Percentiles rank a stretch among this genome's conserved stretches.
Evolutionary conservation across 164 flowering plant species (phyloP).

Genomic region (Vitis amurensis): DNA sequence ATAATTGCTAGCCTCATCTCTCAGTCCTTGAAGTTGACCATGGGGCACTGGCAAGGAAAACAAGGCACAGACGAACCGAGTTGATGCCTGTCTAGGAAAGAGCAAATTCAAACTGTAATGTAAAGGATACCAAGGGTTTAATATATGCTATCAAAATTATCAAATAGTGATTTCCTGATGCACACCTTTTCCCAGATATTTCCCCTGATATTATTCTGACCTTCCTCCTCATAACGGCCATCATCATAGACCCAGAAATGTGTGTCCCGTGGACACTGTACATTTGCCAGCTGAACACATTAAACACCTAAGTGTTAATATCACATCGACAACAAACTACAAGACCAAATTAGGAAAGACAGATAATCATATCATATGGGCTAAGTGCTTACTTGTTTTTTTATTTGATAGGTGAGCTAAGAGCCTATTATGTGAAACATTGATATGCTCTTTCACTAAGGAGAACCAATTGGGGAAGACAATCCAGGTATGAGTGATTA

Average conservation of each 20-base stretch:
- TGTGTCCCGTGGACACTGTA: conserved; percentile 96
- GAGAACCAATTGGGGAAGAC: neutral
- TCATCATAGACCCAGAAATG: conserved; percentile 99
- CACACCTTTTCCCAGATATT: conserved; percentile 96
- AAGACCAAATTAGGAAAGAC: neutral
- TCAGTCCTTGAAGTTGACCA: conserved; percentile 51
- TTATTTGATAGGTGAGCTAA: neutral
- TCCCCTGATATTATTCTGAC: conserved; percentile 92
- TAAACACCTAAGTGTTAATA: neutral
- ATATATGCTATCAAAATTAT: neutral
- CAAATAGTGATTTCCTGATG: neutral
- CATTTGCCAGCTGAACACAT: conserved; percentile 73
- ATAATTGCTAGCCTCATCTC: conserved; percentile 62
- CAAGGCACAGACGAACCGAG: conserved; percentile 65
- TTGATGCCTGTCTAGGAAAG: conserved; percentile 64
- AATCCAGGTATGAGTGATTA: neutral
- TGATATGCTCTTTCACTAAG: neutral
- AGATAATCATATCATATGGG: too few species aligned
- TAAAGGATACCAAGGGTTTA: neutral
- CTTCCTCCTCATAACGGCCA: conserved; percentile 98
- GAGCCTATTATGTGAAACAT: neutral
- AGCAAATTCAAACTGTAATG: conserved; percentile 13
- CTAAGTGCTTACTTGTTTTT: too few species aligned
- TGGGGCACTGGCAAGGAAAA: conserved; percentile 81
- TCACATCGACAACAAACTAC: neutral